phyloP scores from a whole-genome alignment of 2,329 filamentous ascomycete genomes.

The Sporothrix curviconia region DNA sequence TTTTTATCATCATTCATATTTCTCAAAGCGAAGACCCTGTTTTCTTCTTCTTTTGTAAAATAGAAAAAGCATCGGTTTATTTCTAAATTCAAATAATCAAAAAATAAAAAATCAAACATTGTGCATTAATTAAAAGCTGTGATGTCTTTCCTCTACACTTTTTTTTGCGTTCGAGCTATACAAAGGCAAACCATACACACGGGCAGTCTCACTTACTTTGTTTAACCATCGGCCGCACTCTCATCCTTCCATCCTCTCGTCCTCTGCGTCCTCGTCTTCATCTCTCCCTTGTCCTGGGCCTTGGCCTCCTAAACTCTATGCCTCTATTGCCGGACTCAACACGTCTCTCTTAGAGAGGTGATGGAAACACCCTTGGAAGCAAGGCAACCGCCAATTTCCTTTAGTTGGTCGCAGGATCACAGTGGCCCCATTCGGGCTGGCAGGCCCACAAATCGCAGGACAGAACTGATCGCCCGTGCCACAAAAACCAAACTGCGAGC shows the following conservation, averaged over 20 bases:
- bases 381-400: too few species aligned
- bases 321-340: background rate
- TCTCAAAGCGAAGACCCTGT: too few species aligned
- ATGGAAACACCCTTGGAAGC: too few species aligned
- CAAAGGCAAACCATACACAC: too few species aligned
- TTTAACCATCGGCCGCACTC: too few species aligned
- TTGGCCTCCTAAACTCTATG: background rate
- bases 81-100: background rate
- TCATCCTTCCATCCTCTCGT: too few species aligned
- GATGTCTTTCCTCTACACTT: conserved; percentile 1
- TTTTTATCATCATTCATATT: background rate
- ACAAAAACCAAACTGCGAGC: conserved; percentile 36
- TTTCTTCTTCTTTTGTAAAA: background rate
- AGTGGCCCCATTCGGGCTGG: conserved; percentile 26
- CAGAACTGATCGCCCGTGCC: conserved; percentile 32
- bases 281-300: too few species aligned
- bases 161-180: too few species aligned
- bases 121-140: background rate
- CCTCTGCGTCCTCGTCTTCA: too few species aligned
- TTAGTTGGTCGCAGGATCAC: conserved; percentile 32
- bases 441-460: conserved; percentile 24
- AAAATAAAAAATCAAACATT: background rate
- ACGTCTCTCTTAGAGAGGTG: too few species aligned
- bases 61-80: background rate
- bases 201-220: too few species aligned